Conservation (phyloP, 441 rosid genomes). For the Bocquillonia castaneifolia region DNA sequence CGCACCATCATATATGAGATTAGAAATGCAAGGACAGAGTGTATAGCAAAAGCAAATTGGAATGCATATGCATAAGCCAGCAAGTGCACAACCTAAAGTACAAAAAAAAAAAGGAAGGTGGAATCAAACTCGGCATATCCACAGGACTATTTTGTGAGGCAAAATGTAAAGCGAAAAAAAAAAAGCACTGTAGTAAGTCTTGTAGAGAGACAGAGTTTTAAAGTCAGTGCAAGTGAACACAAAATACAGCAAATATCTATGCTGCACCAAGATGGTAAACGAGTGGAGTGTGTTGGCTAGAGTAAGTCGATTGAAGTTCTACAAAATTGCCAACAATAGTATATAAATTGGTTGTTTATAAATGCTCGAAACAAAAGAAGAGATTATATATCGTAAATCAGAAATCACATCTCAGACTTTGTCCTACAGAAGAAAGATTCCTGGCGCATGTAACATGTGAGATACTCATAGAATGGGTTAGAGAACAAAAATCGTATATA, state of each 20-base stretch:
- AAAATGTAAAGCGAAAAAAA: neutral
- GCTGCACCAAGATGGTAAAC: neutral
- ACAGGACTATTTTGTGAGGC: neutral
- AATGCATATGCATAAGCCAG: neutral
- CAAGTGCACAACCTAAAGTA: neutral
- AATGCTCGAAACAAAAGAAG: neutral
- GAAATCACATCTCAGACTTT: too few relatives aligned
- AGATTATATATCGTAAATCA: too few relatives aligned
- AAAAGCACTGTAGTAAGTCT: neutral
- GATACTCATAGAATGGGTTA: too few relatives aligned
- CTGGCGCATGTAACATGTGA: too few relatives aligned
- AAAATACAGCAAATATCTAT: neutral
- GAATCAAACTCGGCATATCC: neutral
- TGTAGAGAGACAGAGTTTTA: neutral
- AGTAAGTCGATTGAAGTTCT: neutral
- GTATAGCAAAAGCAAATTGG: neutral
- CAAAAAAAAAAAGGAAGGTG: neutral
- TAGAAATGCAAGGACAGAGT: neutral
- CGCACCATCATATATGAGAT: constrained; percentile 3
- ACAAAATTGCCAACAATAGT: neutral
- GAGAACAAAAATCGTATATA: too few relatives aligned
- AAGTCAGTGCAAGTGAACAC: neutral
- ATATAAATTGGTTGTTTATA: neutral
- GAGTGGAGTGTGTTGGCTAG: neutral
- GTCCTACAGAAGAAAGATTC: too few relatives aligned